phyloP scores from a whole-genome alignment of 768 basidiomycete species.

The Pleurotus citrinopileatus region DNA sequence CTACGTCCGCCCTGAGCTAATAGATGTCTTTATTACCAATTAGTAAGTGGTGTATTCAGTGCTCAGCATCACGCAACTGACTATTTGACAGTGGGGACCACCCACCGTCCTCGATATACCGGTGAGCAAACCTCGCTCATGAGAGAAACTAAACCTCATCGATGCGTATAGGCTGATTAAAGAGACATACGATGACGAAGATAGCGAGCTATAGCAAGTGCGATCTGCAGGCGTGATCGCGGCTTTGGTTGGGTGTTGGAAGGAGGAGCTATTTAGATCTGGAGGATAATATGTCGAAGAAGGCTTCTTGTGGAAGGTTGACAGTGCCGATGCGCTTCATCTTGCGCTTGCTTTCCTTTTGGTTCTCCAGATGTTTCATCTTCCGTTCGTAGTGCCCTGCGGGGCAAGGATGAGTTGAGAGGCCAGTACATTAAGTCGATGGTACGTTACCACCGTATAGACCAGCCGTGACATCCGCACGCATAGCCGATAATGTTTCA shows the following conservation, averaged over 20 bases:
- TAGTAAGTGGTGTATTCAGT: conserved; percentile 61
- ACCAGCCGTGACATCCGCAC: conserved; percentile 92
- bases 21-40: conserved; percentile 94
- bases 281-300: conserved; percentile 81
- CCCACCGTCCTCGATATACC: conserved; percentile 90
- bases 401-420: conserved; percentile 2
- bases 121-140: conserved; percentile 38
- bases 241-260: too few species aligned
- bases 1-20: conserved; percentile 88
- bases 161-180: conserved; percentile 65
- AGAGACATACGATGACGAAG: conserved; percentile 95
- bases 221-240: too few species aligned
- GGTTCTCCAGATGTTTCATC: conserved; percentile 82
- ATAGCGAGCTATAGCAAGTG: conserved; percentile 85
- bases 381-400: conserved; percentile 90
- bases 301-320: conserved; percentile 92
- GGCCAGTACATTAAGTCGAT: conserved; percentile 3
- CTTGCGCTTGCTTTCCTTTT: conserved; percentile 88
- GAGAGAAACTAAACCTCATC: conserved; percentile 12
- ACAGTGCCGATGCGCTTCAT: conserved; percentile 90
- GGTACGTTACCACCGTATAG: conserved; percentile 73
- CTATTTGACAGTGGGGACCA: conserved; percentile 77
- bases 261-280: conserved; percentile 7
- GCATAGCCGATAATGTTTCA: conserved; percentile 81
- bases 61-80: conserved; percentile 1